Conservation (phyloP, 1,284 basidiomycete genomes). For the Fistulinella staudtii region DNA sequence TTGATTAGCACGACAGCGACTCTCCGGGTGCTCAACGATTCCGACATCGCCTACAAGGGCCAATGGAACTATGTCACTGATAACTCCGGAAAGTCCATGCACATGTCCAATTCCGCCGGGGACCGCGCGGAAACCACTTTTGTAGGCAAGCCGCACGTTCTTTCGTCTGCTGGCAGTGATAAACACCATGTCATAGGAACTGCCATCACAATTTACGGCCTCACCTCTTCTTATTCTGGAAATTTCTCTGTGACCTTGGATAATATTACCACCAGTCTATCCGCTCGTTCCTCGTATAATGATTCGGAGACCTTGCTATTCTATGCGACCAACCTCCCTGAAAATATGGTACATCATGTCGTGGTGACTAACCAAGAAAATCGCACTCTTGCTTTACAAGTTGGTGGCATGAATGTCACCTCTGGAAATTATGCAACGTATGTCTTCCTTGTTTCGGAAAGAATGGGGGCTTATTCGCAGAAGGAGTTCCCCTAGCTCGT, state of each 20-base stretch:
- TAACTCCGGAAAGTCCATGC: slow-evolving; percentile 31
- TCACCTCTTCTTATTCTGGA: slow-evolving; percentile 49
- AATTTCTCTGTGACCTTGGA: slow-evolving; percentile 61
- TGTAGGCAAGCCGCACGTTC: slow-evolving; percentile 37
- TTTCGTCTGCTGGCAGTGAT: slow-evolving; percentile 13
- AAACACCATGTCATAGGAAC: slow-evolving; percentile 40
- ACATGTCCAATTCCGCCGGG: slow-evolving; percentile 45
- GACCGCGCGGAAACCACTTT: slow-evolving; percentile 46
- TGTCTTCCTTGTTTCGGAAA: slow-evolving; percentile 9
- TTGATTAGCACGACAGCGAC: slow-evolving; percentile 37
- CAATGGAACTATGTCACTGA: slow-evolving; percentile 43
- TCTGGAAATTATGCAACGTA: slow-evolving; percentile 31
- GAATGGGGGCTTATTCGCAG: too few relatives aligned
- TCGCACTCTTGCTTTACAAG: slow-evolving; percentile 38
- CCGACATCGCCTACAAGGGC: slow-evolving; percentile 45
- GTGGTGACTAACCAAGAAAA: slow-evolving; percentile 55
- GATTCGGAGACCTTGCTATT: slow-evolving; percentile 52
- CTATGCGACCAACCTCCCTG: slow-evolving; percentile 57
- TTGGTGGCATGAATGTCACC: slow-evolving; percentile 40
- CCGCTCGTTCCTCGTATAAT: slow-evolving; percentile 42
- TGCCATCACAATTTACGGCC: slow-evolving; percentile 54
- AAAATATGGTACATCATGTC: slow-evolving; percentile 45
- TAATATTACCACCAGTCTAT: slow-evolving; percentile 39
- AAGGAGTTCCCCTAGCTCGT: slow-evolving; percentile 13
- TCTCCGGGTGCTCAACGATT: slow-evolving; percentile 37